Percentiles rank a stretch among this genome's conserved stretches.
Evolutionary conservation across 208 protist species (phyloP).

Genomic region (Wallacemonas sp.): DNA sequence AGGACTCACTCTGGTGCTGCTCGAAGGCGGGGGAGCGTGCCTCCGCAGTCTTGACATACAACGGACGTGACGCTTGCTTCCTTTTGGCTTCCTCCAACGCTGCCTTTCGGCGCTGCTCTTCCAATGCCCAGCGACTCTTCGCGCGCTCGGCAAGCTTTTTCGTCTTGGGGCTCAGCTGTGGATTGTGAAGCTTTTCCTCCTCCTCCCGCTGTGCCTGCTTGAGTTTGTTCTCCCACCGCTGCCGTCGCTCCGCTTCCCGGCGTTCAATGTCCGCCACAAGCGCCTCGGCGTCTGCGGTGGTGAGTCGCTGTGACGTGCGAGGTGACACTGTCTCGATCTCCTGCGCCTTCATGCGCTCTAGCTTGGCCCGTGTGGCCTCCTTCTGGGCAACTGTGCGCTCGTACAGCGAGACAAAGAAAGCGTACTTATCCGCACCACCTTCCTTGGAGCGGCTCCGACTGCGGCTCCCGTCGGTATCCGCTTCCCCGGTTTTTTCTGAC

Average conservation of each 20-base stretch:
- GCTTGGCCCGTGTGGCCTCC: not conserved
- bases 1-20: conserved; percentile 19
- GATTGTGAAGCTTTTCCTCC: not conserved
- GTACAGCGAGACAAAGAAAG: conserved; percentile 5
- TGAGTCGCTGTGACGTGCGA: conserved; percentile 7
- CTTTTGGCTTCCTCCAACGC: not conserved
- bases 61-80: not conserved
- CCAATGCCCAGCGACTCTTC: conserved; percentile 20
- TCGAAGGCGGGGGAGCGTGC: conserved; percentile 22
- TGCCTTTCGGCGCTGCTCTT: conserved; percentile 7
- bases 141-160: conserved; percentile 27
- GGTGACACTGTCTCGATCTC: not conserved
- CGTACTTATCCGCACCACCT: conserved; percentile 13
- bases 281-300: conserved; percentile 17
- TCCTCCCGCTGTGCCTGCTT: conserved; percentile 11
- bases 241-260: conserved; percentile 23
- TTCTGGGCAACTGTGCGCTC: conserved; percentile 12
- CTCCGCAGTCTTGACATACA: conserved; percentile 1
- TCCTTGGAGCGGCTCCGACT: not conserved
- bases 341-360: conserved; percentile 1
- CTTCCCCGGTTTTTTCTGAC: not conserved
- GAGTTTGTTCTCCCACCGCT: conserved; percentile 15
- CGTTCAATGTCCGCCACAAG: conserved; percentile 17
- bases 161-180: conserved; percentile 17
- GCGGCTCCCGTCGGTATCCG: not conserved